These are phyloP conservation scores for Mycena galopus DNA, from an alignment of 768 basidiomycete species.

Conservation along the genomic window DNA sequence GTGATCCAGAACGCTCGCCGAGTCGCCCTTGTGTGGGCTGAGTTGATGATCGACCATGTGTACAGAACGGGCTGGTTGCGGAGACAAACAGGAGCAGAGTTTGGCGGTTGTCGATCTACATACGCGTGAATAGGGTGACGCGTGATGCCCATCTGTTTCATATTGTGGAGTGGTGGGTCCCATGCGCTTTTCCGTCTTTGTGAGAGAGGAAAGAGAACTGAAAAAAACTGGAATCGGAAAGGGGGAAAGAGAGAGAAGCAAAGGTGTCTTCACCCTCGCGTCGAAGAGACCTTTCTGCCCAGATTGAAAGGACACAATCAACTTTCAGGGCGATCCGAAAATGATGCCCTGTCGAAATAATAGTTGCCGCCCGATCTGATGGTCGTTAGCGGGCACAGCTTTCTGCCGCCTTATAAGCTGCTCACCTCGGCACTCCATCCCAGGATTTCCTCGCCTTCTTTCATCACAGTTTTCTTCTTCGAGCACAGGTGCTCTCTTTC, in stretches of 20 bases:
- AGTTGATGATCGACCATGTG: not conserved
- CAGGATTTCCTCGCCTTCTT: slow-evolving; percentile 28
- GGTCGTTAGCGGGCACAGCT: not conserved
- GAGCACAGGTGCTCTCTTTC: slow-evolving; percentile 30
- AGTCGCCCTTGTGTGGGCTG: not conserved
- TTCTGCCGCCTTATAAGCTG: not conserved
- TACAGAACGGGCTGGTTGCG: not conserved
- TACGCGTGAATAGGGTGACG: not conserved
- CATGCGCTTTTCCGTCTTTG: not conserved
- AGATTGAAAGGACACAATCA: not conserved
- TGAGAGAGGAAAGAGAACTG: not conserved
- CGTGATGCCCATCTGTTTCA: not conserved
- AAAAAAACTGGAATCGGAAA: not conserved
- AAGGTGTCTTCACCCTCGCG: not conserved
- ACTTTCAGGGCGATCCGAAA: not conserved
- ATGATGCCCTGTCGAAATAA: not conserved
- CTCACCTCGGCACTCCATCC: not conserved
- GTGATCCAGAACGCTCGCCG: not conserved
- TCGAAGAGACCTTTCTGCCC: not conserved
- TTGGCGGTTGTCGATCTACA: not conserved
- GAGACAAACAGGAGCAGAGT: not conserved
- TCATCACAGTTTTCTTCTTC: slow-evolving; percentile 28
- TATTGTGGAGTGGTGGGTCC: not conserved
- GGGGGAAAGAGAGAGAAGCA: not conserved
- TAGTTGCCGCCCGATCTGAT: not conserved